Base-by-base conservation (phyloP, 805 yeast genomes). In the Candida chauliodis region DNA sequence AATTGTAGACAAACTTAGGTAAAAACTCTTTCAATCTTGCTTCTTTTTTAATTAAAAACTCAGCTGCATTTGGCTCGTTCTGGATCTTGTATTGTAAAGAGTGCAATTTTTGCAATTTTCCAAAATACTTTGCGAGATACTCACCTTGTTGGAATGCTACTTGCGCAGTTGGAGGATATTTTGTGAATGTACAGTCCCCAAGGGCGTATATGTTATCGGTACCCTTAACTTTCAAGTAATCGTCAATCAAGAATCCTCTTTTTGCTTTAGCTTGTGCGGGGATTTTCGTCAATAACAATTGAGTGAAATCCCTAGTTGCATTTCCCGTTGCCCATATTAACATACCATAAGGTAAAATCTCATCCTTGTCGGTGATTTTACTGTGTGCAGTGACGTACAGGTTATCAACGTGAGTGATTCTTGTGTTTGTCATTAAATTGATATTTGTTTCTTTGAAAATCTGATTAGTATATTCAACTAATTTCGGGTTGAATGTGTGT, bases 271-370 rank as follows among this genome's bases (percentile, higher is more conserved):
- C 79, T 67, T 84, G 90, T 51, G 76, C 84, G 32, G 84, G 82
- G 49, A 91, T 70, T 61, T 76, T 73, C 31, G 74, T 53, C 61
- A 86, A 76, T 54, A 90, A 70, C 52, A 77, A 75, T 46, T 76
- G 71, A 35, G 85, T 75, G 36, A 91, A 71, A 31, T 78, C 80
- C 64, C 96, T 80, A 46, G 87, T 88, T 39, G 90, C 89, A 63
- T 89, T 89, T 67, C 98, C 98, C 45, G 96, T 90, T 42, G 97
- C 97, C 98, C 98, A 90, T 45, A 90, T 95, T 50, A 90, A 73
- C 53, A 88, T 73, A 57, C 98, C 98, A 59, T 89, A 90, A 34
- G 96, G 96, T 53, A 90, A 71, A 33, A 75, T 80, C 26, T 69
- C 59, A 53, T 58, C 64, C 16, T 95, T 95, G 47, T 81, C 80